Evolutionary conservation across 805 yeast species (phyloP).

Genomic region (Ogataea dorogensis): DNA sequence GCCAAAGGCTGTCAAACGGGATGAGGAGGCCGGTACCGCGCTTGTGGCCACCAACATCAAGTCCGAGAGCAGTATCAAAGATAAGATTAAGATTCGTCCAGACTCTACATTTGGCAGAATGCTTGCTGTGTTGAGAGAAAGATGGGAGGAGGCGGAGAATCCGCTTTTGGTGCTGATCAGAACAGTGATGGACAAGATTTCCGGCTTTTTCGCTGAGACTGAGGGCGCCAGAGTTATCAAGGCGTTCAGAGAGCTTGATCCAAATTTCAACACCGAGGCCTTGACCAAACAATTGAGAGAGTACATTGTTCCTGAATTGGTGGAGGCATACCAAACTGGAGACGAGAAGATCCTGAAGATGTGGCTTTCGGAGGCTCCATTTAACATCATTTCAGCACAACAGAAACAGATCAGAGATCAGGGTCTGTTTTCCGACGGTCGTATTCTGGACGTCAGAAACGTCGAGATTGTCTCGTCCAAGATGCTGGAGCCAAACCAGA

Average conservation of each 20-base stretch:
- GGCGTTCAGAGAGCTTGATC: slow-evolving; percentile 85
- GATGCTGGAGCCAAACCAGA: slow-evolving; percentile 82
- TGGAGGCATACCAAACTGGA: slow-evolving; percentile 93
- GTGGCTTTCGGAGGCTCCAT: slow-evolving; percentile 98
- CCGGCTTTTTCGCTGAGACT: slow-evolving; percentile 92
- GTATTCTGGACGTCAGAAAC: slow-evolving; percentile 90
- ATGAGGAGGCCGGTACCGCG: slow-evolving; percentile 80
- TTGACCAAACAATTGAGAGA: slow-evolving; percentile 84
- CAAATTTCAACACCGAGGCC: slow-evolving; percentile 73
- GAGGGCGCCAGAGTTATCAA: slow-evolving; percentile 92
- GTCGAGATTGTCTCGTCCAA: slow-evolving; percentile 89
- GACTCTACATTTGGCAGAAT: slow-evolving; percentile 69
- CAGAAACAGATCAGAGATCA: slow-evolving; percentile 91
- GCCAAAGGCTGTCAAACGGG: slow-evolving; percentile 67
- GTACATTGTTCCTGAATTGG: slow-evolving; percentile 89
- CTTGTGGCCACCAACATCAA: slow-evolving; percentile 80
- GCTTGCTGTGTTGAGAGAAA: slow-evolving; percentile 57
- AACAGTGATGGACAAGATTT: slow-evolving; percentile 73
- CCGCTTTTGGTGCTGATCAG: slow-evolving; percentile 81
- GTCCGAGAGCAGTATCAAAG: slow-evolving; percentile 52
- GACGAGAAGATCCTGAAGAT: slow-evolving; percentile 77
- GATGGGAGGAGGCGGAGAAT: slow-evolving; percentile 93
- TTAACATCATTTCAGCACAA: slow-evolving; percentile 88
- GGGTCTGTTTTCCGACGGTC: slow-evolving; percentile 87
- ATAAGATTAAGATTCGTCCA: slow-evolving; percentile 60